Conservation (phyloP, 768 basidiomycete genomes). For the Naganishia onofrii region DNA sequence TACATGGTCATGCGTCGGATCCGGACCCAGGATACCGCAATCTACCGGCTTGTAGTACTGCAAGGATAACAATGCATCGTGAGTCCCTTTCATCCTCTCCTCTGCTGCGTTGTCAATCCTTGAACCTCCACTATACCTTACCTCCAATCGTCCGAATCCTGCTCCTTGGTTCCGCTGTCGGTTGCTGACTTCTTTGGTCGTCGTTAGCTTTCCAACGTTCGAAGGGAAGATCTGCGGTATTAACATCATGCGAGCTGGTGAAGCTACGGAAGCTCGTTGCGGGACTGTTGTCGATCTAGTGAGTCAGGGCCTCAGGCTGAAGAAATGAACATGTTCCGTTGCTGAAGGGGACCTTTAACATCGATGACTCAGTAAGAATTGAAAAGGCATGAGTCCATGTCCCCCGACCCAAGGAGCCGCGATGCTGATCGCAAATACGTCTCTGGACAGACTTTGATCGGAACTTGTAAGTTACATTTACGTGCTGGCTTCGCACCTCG, state of each 20-base stretch:
- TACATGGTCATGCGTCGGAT: too few species aligned
- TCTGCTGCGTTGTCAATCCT: too few species aligned
- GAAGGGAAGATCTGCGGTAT: slow-evolving; percentile 96
- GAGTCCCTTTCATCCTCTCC: too few species aligned
- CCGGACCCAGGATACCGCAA: too few species aligned
- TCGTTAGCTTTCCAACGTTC: too few species aligned
- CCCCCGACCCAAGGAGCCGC: slow-evolving; percentile 7
- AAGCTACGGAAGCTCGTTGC: slow-evolving; percentile 98
- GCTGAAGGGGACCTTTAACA: neutral
- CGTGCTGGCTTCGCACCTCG: neutral
- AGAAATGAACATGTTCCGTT: slow-evolving; percentile 52
- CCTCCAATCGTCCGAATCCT: too few species aligned
- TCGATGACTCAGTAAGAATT: slow-evolving; percentile 60
- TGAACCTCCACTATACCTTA: too few species aligned
- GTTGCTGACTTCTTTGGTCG: too few species aligned
- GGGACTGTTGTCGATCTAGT: slow-evolving; percentile 79
- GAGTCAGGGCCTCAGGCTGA: slow-evolving; percentile 55
- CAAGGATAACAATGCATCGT: too few species aligned
- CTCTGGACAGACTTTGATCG: slow-evolving; percentile 67
- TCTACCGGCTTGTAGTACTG: too few species aligned
- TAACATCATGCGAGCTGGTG: slow-evolving; percentile 88
- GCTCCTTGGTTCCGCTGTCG: too few species aligned
- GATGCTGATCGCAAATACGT: slow-evolving; percentile 23
- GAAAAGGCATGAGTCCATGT: slow-evolving; percentile 62
- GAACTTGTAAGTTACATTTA: slow-evolving; percentile 66